Base-by-base conservation (phyloP, 2,329 filamentous ascomycete genomes). In the Huntiella bhutanensis region DNA sequence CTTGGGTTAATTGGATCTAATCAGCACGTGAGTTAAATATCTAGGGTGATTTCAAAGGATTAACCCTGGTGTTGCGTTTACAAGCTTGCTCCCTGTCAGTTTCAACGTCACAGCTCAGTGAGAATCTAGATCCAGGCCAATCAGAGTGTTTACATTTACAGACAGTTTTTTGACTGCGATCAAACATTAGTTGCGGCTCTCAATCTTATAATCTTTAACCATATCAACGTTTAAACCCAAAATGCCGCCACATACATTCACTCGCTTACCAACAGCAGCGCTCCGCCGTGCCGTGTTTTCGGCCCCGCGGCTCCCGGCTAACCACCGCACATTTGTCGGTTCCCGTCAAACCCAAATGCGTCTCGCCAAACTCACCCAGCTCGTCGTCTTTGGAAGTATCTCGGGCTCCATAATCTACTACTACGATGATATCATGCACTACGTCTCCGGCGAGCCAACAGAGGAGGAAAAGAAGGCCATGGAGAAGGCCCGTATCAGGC, bases 401-500 rank as follows among this genome's bases (percentile, higher is more conserved):
- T 49, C 52, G 12, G 52, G 48, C 10, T 48, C 48, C 12, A 46
- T 47, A 11, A 39, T 48, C 8, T 53, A 52, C 49, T 52, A 52
- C 38, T 52, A 52, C 37, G 41, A 48, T 4, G 33, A 41, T n/a
- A 47, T 50, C n/a, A 46, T 36, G 13, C 32, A 34, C 11, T 15
- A 33, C 13, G 33, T 43, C 13, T 47, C 46, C 11, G 33, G 40
- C 15, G 49, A 46, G 16, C 45, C 50, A 13, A 45, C 36, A 11
- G 47, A 52, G 16, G 51, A 52, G 5, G 38, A 47, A 8, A 51
- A 50, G n/a, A 44, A 34, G 10, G 50, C 53, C 10, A 56, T 85
- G 36, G 65, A 74, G 49, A 82, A 85, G 52, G 83, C 92, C 61
- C 71, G 77, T 58, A 62, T 74, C 51, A 67, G 69, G 51, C 65